Evolutionary conservation across 108 stramenopile species (phyloP).

Genomic region (Discostella pseudostelligera): DNA sequence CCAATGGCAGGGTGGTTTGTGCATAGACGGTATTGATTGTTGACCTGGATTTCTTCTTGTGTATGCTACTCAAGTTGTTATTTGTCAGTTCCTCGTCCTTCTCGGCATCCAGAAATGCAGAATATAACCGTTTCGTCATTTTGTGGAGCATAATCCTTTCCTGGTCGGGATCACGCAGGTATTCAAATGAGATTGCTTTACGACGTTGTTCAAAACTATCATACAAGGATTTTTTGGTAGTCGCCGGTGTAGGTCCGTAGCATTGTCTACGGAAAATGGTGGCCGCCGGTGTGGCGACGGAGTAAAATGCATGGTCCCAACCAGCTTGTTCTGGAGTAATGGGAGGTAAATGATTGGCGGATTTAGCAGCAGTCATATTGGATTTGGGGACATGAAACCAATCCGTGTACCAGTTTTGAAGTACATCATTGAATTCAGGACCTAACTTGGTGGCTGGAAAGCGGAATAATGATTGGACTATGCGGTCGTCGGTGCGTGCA

Average conservation of each 20-base stretch:
- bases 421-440: conserved; percentile 6
- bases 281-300: conserved; percentile 32
- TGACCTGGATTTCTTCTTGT: conserved; percentile 36
- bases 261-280: conserved; percentile 46
- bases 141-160: conserved; percentile 41
- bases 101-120: conserved; percentile 20
- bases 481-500: not conserved
- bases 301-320: conserved; percentile 20
- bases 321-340: conserved; percentile 41
- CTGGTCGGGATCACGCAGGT: conserved; percentile 22
- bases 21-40: conserved; percentile 38
- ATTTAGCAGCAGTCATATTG: too few relatives aligned
- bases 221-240: conserved; percentile 20
- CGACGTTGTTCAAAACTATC: conserved; percentile 40
- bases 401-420: conserved; percentile 7
- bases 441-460: conserved; percentile 2
- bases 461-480: conserved; percentile 13
- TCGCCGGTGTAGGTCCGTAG: conserved; percentile 22
- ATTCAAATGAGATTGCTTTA: conserved; percentile 40
- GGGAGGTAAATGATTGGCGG: not conserved
- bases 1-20: conserved; percentile 3
- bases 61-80: conserved; percentile 9
- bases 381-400: conserved; percentile 12
- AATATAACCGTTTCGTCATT: conserved; percentile 29
- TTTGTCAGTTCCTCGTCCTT: not conserved